phyloP scores from a whole-genome alignment of 306 rosid species.

The Rubus parviflorus region DNA sequence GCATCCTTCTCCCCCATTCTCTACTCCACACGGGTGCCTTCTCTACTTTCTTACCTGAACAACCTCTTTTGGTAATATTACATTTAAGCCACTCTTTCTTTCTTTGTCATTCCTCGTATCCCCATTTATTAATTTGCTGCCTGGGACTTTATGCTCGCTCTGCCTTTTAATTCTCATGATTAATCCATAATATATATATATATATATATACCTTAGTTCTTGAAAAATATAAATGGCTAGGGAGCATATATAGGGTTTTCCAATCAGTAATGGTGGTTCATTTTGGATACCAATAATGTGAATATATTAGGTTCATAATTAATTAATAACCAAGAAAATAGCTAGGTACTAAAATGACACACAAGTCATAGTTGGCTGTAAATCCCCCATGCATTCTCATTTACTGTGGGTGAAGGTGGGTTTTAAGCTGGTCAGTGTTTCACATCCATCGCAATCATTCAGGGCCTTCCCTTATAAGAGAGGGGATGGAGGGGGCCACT shows the following conservation, averaged over 20 bases:
- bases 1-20: background rate
- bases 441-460: constrained; percentile 41
- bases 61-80: constrained; percentile 15
- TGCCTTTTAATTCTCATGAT: too few relatives aligned
- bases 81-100: background rate
- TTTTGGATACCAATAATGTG: background rate
- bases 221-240: background rate
- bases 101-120: constrained; percentile 2
- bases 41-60: constrained; percentile 6
- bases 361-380: too few relatives aligned
- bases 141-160: too few relatives aligned
- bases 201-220: too few relatives aligned
- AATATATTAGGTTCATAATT: background rate
- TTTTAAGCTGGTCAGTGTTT: background rate
- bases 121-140: background rate
- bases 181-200: too few relatives aligned
- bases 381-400: too few relatives aligned
- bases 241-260: background rate
- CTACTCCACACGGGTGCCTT: constrained; percentile 34
- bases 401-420: constrained; percentile 3
- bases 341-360: too few relatives aligned
- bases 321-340: background rate
- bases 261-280: background rate
- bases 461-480: constrained; percentile 1
- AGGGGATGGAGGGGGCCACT: constrained; percentile 25